A percentile compares a stretch with the other conserved stretches of the same genome.
These are phyloP conservation scores for Stagonosporopsis cucurbitacearum DNA, from an alignment of 2,329 filamentous ascomycete species.

Conservation along the genomic window DNA sequence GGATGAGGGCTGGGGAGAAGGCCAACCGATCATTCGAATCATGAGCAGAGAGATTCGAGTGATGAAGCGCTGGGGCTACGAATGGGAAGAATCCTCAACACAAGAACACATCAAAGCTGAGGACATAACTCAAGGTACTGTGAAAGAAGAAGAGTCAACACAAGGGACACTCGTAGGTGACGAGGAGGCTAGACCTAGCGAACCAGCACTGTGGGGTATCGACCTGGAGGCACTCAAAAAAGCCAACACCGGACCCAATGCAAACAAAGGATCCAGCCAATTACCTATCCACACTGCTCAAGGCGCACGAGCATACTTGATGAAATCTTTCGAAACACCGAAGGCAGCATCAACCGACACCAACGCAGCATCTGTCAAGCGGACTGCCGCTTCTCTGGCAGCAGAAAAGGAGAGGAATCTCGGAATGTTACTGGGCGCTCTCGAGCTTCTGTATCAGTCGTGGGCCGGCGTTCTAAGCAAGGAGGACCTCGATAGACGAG, in stretches of 20 bases:
- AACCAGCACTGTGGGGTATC: slow-evolving; percentile 64
- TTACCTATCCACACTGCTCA: slow-evolving; percentile 80
- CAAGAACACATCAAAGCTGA: neutral
- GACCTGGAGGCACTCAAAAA: slow-evolving; percentile 63
- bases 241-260: slow-evolving; percentile 44
- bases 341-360: slow-evolving; percentile 32
- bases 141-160: slow-evolving; percentile 14
- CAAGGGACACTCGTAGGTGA: slow-evolving; percentile 15
- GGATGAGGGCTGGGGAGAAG: slow-evolving; percentile 74
- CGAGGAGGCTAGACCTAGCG: slow-evolving; percentile 28
- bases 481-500: slow-evolving; percentile 74
- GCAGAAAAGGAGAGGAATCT: slow-evolving; percentile 73
- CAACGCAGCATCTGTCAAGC: slow-evolving; percentile 50
- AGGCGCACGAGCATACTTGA: slow-evolving; percentile 65
- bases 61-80: slow-evolving; percentile 78
- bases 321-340: slow-evolving; percentile 64
- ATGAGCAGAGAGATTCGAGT: slow-evolving; percentile 77
- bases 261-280: slow-evolving; percentile 44
- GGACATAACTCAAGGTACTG: neutral
- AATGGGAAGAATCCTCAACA: slow-evolving; percentile 28
- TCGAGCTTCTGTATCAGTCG: slow-evolving; percentile 75
- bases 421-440: slow-evolving; percentile 70
- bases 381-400: slow-evolving; percentile 56
- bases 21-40: slow-evolving; percentile 75
- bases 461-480: slow-evolving; percentile 70